Base-by-base conservation (phyloP, 2,329 filamentous ascomycete species). In the Penicillium sp. region DNA sequence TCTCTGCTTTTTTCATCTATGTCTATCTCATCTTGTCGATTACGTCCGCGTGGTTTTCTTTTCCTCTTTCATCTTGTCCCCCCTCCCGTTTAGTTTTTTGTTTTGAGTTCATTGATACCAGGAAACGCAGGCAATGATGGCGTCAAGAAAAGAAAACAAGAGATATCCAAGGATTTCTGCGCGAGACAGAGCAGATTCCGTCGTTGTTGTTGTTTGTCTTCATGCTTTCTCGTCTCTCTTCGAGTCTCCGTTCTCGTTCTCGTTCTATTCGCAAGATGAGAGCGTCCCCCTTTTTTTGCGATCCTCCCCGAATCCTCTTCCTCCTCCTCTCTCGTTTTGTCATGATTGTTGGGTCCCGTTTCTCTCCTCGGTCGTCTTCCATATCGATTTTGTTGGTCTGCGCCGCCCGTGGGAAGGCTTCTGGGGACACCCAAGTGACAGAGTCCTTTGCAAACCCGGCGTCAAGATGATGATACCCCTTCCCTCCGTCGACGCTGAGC, bases 81-180 rank as follows among this genome's bases (percentile, higher is more conserved):
- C 29, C 11, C 3, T 32, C 11, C 29, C 45, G 54, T 47, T 46
- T 47, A 24, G 50, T 43, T 48, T 49, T 46, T 42, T 49, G 49
- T 50, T 39, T 45, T 49, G 37, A 43, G 43, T 56, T 54, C 52
- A 56, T 58, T 61, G 58, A 61, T 61, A 61, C 58, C 58, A 61
- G 55, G 57, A 58, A 43, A 60, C 54, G 58, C 57, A 60, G 59
- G 57, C 57, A 61, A 60, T 50, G 58, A 60, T 55, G 58, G 57
- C 58, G 52, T 56, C 57, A 60, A 52, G 57, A 57, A 60, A 60
- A 52, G 56, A 60, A 47, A 60, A 59, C 53, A 55, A 60, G 55
- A 60, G 57, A 60, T 60, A 60, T 60, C 56, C 57, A 59, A 59
- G 54, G 38, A 32, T 38, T 58, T 58, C 45, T 54, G 56, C 46